These are phyloP conservation scores for Saccharomyces uvarum DNA, from an alignment of 1,139 yeast genomes.

Conservation along the genomic window DNA sequence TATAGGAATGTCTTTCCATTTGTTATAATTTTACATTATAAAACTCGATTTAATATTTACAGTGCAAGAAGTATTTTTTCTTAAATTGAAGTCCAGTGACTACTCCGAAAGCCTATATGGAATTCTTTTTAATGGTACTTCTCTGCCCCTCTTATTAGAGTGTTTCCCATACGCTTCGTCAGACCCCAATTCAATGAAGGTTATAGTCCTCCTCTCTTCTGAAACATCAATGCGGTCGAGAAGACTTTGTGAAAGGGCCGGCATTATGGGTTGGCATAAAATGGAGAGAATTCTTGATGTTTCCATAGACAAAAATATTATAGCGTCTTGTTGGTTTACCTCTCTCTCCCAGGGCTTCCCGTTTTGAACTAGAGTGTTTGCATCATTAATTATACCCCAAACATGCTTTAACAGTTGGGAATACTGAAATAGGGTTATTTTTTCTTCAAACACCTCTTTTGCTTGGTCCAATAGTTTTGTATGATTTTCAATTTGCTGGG, in stretches of 20 bases:
- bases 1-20: neutral
- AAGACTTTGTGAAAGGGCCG: constrained; percentile 49
- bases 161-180: constrained; percentile 44
- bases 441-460: constrained; percentile 35
- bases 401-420: constrained; percentile 54
- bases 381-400: constrained; percentile 53
- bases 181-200: constrained; percentile 38
- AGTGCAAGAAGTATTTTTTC: neutral
- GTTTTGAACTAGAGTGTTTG: constrained; percentile 56
- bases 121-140: constrained; percentile 35
- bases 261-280: constrained; percentile 64
- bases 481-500: constrained; percentile 12
- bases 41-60: neutral
- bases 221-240: constrained; percentile 58
- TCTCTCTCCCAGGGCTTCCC: constrained; percentile 53
- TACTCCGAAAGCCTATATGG: neutral
- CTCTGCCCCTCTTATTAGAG: constrained; percentile 38
- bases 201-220: constrained; percentile 35
- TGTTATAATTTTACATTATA: neutral
- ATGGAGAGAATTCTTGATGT: constrained; percentile 61
- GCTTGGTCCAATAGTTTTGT: constrained; percentile 30
- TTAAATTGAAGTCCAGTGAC: neutral
- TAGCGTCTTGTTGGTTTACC: constrained; percentile 39
- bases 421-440: constrained; percentile 45
- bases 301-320: constrained; percentile 63